Evolutionary conservation across 1,139 yeast species (phyloP).

Genomic region (Petasospora rhodanensis): DNA sequence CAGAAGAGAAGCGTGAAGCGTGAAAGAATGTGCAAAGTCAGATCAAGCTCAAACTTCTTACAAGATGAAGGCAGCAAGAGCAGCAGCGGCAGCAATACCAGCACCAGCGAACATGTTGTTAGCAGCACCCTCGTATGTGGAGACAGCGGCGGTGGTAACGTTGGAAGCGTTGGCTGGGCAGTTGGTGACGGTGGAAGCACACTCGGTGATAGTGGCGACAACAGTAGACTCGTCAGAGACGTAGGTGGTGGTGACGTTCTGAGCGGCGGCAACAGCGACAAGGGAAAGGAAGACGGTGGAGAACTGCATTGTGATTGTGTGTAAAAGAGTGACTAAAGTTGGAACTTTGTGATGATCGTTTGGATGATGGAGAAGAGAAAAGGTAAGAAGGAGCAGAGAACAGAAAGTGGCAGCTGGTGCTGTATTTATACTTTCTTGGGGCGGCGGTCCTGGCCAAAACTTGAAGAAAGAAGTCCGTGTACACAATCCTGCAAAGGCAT

Average conservation of each 20-base stretch:
- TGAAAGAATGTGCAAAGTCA: no score
- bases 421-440: constrained; percentile 2
- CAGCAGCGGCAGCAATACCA: constrained; percentile 37
- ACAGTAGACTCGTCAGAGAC: constrained; percentile 22
- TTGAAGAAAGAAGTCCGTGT: no score
- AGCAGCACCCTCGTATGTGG: constrained; percentile 35
- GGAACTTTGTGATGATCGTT: constrained; percentile 10
- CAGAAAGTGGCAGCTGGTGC: neutral
- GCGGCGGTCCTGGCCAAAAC: no score
- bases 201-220: constrained; percentile 27
- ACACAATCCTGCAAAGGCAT: no score
- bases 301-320: constrained; percentile 34
- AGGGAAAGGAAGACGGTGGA: constrained; percentile 29
- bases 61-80: constrained; percentile 30
- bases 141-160: constrained; percentile 24
- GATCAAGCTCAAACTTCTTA: no score
- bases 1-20: no score
- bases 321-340: constrained; percentile 23
- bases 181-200: constrained; percentile 30
- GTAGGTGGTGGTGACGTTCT: constrained; percentile 23
- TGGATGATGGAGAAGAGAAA: constrained; percentile 1
- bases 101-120: constrained; percentile 28
- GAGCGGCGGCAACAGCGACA: constrained; percentile 29
- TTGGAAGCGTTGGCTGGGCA: constrained; percentile 30
- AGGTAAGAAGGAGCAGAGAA: neutral